A percentile compares a stretch with the other conserved stretches of the same genome.
Conservation (phyloP, 2,329 filamentous ascomycete genomes). For the Madurella fahalii region DNA sequence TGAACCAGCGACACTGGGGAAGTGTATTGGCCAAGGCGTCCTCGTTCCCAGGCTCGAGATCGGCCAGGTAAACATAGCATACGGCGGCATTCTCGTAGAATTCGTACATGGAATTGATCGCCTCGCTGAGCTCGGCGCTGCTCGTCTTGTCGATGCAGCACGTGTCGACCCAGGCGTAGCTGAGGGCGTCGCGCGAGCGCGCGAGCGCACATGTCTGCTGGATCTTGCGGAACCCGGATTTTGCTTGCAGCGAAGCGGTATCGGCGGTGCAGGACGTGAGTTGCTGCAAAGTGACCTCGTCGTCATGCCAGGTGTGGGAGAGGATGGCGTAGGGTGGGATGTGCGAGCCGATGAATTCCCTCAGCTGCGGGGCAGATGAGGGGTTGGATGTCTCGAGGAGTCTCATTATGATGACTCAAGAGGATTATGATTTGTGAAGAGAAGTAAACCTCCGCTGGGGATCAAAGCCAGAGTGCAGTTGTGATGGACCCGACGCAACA, state of each 20-base stretch:
- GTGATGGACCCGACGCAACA: too few relatives aligned
- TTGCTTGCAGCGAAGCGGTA: neutral
- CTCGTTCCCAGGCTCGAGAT: neutral
- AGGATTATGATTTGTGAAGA: neutral
- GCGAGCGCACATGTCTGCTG: constrained; percentile 1
- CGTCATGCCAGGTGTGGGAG: constrained; percentile 12
- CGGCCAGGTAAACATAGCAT: constrained; percentile 11
- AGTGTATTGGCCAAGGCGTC: neutral
- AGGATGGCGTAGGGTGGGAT: constrained; percentile 17
- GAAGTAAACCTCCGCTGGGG: neutral
- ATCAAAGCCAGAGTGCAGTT: too few relatives aligned
- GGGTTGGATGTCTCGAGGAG: neutral
- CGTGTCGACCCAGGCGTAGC: constrained; percentile 7
- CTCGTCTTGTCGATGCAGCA: constrained; percentile 19
- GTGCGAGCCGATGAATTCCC: neutral
- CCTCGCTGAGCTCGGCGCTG: constrained; percentile 12
- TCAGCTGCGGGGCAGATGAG: neutral
- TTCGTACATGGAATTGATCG: constrained; percentile 17
- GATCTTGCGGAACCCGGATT: constrained; percentile 10
- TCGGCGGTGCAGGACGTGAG: neutral
- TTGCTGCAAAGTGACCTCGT: constrained; percentile 12
- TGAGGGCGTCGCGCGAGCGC: neutral
- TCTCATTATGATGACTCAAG: neutral
- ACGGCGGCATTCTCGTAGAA: constrained; percentile 5
- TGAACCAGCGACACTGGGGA: constrained; percentile 5